Percentiles rank a stretch among this genome's conserved stretches.
Evolutionary conservation across 2,329 filamentous ascomycete genomes (phyloP).

Genomic region (Penicillium sp.): DNA sequence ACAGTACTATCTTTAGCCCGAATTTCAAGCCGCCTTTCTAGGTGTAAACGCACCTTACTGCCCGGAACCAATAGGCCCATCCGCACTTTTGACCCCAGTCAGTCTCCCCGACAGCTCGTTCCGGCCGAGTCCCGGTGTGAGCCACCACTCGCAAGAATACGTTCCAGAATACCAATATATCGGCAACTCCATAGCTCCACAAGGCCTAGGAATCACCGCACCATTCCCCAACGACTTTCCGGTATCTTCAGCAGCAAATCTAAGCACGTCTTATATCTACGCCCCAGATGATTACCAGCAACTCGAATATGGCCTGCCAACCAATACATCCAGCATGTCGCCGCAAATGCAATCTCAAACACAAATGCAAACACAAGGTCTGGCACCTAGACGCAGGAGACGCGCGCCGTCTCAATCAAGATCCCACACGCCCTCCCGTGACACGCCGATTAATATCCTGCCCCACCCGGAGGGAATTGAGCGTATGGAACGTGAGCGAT

Average conservation of each 20-base stretch:
- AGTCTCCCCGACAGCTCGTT: slow-evolving; percentile 40
- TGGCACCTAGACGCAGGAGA: slow-evolving; percentile 24
- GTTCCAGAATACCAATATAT: slow-evolving; percentile 36
- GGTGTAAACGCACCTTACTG: slow-evolving; percentile 33
- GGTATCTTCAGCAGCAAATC: slow-evolving; percentile 19
- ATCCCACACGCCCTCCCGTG: slow-evolving; percentile 19
- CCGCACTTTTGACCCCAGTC: slow-evolving; percentile 38
- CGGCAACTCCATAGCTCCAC: slow-evolving; percentile 27
- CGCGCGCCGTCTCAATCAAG: slow-evolving; percentile 18
- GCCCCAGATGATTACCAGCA: slow-evolving; percentile 15
- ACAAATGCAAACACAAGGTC: slow-evolving; percentile 7
- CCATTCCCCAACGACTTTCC: slow-evolving; percentile 34
- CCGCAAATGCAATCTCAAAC: slow-evolving; percentile 4
- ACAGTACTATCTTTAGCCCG: slow-evolving; percentile 11
- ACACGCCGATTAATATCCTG: slow-evolving; percentile 37
- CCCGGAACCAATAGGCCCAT: slow-evolving; percentile 29
- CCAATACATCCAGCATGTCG: slow-evolving; percentile 18
- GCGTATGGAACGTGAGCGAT: slow-evolving; percentile 38
- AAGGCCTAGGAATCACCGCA: slow-evolving; percentile 41
- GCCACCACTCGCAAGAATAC: slow-evolving; percentile 34
- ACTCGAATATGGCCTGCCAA: neutral
- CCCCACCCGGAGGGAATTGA: slow-evolving; percentile 42
- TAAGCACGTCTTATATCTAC: slow-evolving; percentile 25
- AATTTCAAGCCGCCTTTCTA: slow-evolving; percentile 23
- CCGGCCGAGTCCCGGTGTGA: slow-evolving; percentile 36